A percentile compares a stretch with the other conserved stretches of the same genome.
These are phyloP conservation scores for Yamadazyma ubonensis DNA, from an alignment of 805 yeast species.

Conservation along the genomic window DNA sequence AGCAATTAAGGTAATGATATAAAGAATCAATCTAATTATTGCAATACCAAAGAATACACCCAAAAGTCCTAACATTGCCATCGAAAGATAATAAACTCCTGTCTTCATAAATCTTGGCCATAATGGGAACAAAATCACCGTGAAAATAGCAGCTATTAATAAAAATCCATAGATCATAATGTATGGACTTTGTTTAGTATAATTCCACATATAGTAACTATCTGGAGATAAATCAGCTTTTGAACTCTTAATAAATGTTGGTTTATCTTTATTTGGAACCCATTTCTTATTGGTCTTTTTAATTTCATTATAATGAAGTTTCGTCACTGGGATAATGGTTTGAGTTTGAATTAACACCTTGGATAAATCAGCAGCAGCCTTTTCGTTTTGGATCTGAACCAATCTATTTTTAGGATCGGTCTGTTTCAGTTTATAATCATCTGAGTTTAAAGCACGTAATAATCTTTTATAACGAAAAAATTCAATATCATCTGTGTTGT, in stretches of 20 bases:
- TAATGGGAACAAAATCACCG: conserved; percentile 78
- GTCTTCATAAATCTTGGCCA: conserved; percentile 91
- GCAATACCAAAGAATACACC: conserved; percentile 77
- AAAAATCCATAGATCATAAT: conserved; percentile 62
- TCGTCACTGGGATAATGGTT: conserved; percentile 71
- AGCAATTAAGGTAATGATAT: conserved; percentile 53
- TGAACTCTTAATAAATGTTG: conserved; percentile 54
- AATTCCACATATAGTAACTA: conserved; percentile 82
- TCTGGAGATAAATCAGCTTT: conserved; percentile 63
- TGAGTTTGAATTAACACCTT: conserved; percentile 69
- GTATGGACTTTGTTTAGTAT: conserved; percentile 66
- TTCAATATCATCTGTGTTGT: conserved; percentile 65
- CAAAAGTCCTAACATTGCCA: conserved; percentile 70
- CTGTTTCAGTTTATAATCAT: conserved; percentile 60
- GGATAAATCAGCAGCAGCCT: conserved; percentile 61
- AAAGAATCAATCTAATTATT: conserved; percentile 72
- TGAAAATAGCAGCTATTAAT: conserved; percentile 62
- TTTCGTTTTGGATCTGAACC: conserved; percentile 45
- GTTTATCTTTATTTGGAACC: conserved; percentile 60
- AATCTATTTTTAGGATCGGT: conserved; percentile 44
- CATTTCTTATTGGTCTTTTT: conserved; percentile 51
- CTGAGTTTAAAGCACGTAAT: conserved; percentile 70
- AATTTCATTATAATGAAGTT: conserved; percentile 67
- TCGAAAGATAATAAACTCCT: conserved; percentile 88
- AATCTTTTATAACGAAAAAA: conserved; percentile 88